phyloP scores from a whole-genome alignment of 2,329 filamentous ascomycete species.

The Talaromyces sp. region DNA sequence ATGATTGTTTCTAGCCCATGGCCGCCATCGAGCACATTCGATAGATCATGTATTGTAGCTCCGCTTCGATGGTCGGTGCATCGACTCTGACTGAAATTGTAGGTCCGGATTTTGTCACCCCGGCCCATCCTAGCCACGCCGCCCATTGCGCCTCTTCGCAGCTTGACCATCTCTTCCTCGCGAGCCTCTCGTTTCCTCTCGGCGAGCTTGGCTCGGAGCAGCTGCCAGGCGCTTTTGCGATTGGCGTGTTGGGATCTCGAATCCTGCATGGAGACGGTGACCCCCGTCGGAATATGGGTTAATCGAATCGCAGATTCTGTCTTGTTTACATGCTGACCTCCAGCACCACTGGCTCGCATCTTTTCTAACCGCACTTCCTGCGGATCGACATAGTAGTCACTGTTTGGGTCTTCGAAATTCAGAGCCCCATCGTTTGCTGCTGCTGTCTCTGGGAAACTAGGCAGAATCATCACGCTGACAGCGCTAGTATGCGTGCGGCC shows the following conservation, averaged over 20 bases:
- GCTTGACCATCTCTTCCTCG: conserved; percentile 70
- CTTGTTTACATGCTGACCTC: conserved; percentile 97
- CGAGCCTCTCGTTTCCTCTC: conserved; percentile 74
- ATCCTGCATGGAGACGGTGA: conserved; percentile 87
- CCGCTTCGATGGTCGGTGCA: conserved; percentile 87
- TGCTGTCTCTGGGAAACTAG: conserved; percentile 63
- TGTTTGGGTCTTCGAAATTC: conserved; percentile 76
- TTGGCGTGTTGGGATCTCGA: conserved; percentile 86
- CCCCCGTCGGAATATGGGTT: conserved; percentile 84
- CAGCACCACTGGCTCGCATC: conserved; percentile 87
- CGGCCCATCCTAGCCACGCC: conserved; percentile 75
- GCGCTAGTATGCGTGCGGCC: conserved; percentile 92
- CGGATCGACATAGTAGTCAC: conserved; percentile 85
- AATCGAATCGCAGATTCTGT: conserved; percentile 93
- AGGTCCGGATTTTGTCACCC: conserved; percentile 90
- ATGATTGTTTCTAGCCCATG: conserved; percentile 71
- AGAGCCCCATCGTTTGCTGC: conserved; percentile 37
- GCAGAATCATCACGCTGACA: conserved; percentile 86
- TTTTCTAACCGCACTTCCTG: conserved; percentile 79
- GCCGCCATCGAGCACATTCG: conserved; percentile 72
- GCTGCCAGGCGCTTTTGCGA: conserved; percentile 77
- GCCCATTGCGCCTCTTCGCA: conserved; percentile 75
- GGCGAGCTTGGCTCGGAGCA: conserved; percentile 77
- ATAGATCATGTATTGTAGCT: conserved; percentile 72
- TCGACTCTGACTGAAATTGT: conserved; percentile 74